Percentiles rank a stretch among this genome's conserved stretches.
phyloP scores from a whole-genome alignment of 2,329 filamentous ascomycete species.

The Gremmenia infestans region DNA sequence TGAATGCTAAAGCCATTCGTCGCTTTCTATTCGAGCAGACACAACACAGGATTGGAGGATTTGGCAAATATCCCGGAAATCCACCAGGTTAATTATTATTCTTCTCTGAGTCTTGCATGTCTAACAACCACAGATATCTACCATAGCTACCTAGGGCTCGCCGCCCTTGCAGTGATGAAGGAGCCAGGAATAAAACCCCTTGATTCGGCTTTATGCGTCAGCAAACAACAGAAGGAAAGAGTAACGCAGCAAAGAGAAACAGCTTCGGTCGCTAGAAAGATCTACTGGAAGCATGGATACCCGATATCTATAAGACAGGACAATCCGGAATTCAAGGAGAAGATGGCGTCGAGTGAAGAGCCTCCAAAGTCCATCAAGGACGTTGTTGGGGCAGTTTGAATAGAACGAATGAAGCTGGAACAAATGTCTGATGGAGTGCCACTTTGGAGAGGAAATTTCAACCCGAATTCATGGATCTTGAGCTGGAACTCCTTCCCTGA shows the following conservation, averaged over 20 bases:
- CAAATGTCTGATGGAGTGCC: neutral
- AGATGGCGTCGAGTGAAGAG: constrained; percentile 16
- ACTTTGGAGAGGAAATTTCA: too few species aligned
- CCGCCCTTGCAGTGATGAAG: constrained; percentile 68
- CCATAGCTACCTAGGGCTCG: constrained; percentile 84
- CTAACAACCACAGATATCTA: constrained; percentile 58
- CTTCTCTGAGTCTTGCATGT: neutral
- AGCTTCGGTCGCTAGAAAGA: constrained; percentile 6
- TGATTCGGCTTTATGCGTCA: constrained; percentile 74
- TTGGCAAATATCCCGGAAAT: constrained; percentile 65
- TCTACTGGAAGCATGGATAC: constrained; percentile 25
- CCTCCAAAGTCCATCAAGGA: constrained; percentile 8
- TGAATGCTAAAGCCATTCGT: constrained; percentile 57
- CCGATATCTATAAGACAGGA: constrained; percentile 24
- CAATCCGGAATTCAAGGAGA: constrained; percentile 19
- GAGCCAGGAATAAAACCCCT: constrained; percentile 65
- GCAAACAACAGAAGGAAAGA: constrained; percentile 49
- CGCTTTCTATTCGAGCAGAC: constrained; percentile 79
- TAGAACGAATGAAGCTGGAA: neutral
- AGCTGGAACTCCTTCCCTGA: too few species aligned
- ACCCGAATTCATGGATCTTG: too few species aligned
- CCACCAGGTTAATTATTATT: constrained; percentile 51
- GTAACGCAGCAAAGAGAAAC: constrained; percentile 34
- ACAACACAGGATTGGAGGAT: constrained; percentile 80
- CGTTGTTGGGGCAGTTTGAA: constrained; percentile 1